Evolutionary conservation across 441 rosid genomes (phyloP), one percentile per base, ranked within the genome.

Genomic region (Theobroma grandiflorum): DNA sequence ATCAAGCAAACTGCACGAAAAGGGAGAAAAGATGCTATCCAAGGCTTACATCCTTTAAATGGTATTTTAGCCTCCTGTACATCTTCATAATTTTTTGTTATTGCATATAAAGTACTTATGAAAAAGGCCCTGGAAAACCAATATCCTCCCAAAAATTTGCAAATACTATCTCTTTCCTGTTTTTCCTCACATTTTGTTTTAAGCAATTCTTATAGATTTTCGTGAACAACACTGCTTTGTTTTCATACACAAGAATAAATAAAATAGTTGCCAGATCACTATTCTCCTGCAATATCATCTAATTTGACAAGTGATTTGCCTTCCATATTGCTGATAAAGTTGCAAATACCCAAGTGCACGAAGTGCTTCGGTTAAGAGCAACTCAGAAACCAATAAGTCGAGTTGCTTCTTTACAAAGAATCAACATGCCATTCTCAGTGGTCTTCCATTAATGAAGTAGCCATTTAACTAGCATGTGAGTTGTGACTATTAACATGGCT

Each of bases 1-100:
- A 2, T n/a, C 16, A 67, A 67, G 50, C 52, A 73, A 11, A n/a
- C 20, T n/a, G 16, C 52, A 40, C 8, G 45, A 40, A 12, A 57
- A 26, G 52, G 40, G 66, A 73, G 42, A 11, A 42, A 47, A 50
- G 43, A 50, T 50, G 6, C 61, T 26, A 38, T 55, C 49, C 2
- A 73, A 73, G 11, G 76, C n/a, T 73, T 73, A 38, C 65, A 73
- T 73, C 37, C 37, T 73, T 12, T 11, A 6, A 73, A 73, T 7
- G n/a, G 31, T 38, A 38, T 11, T 57, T 57, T 40, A 55, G 65
- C 64, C 47, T 38, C 37, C 20, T 37, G 37, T 2, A 11, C 18
- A 35, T 55, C 8, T 37, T 37, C 3, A 16, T 53, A 53, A 26
- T 53, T 16, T 53, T 53, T 9, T 6, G 22, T 6, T 52, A 52